Evolutionary conservation across 106 monocot species (phyloP).

Genomic region (Chionographis japonica): DNA sequence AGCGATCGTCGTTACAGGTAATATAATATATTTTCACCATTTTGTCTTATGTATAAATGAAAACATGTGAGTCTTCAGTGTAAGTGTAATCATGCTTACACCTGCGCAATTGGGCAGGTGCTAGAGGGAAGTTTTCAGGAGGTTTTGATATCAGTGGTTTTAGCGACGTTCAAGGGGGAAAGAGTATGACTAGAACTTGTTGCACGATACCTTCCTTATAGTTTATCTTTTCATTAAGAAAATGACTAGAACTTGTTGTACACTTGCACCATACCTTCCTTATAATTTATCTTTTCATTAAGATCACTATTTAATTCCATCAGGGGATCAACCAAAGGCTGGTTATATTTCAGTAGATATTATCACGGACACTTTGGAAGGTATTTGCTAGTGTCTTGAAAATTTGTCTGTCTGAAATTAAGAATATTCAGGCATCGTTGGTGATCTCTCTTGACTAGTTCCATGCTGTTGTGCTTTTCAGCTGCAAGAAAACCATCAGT

Average conservation of each 20-base stretch:
- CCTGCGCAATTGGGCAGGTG: constrained; percentile 38
- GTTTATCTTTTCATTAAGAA: constrained; percentile 20
- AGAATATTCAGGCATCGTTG: neutral
- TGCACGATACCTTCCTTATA: neutral
- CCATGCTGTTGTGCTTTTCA: constrained; percentile 12
- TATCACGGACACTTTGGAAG: constrained; percentile 82
- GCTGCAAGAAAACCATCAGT: constrained; percentile 89
- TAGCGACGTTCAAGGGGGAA: constrained; percentile 50
- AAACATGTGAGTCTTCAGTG: no score
- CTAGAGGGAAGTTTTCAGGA: constrained; percentile 79
- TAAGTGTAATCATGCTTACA: neutral
- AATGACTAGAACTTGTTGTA: constrained; percentile 17
- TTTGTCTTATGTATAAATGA: no score
- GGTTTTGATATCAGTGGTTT: constrained; percentile 94
- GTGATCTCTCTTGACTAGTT: neutral
- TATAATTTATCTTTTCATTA: neutral
- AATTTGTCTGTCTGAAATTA: no score
- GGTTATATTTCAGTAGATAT: constrained; percentile 73
- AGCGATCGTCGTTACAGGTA: constrained; percentile 78
- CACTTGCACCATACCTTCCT: neutral
- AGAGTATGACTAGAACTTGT: constrained; percentile 30
- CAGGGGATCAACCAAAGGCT: constrained; percentile 54
- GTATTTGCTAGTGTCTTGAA: constrained; percentile 17
- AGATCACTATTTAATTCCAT: constrained; percentile 11
- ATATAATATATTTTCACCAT: neutral